Evolutionary conservation across 352 stramenopile species (phyloP).

Genomic region (Globisporangium solare): DNA sequence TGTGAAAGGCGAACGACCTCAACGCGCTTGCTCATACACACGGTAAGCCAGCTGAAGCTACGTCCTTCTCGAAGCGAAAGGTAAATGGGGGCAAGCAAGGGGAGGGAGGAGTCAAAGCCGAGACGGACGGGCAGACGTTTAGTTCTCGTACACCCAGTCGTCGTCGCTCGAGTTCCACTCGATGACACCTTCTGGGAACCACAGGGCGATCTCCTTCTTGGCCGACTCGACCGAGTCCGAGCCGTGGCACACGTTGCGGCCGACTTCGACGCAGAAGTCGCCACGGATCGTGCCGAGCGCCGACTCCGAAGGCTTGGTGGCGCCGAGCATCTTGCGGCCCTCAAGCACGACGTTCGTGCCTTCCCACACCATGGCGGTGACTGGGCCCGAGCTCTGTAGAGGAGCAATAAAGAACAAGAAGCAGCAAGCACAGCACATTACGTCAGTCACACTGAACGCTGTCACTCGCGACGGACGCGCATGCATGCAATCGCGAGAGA

Average conservation of each 20-base stretch:
- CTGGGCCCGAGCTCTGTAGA: constrained; percentile 78
- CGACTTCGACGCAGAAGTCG: constrained; percentile 94
- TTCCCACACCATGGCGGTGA: constrained; percentile 94
- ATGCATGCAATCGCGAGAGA: not conserved
- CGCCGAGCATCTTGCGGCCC: constrained; percentile 96
- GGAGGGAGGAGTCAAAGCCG: not conserved
- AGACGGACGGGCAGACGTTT: constrained; percentile 15
- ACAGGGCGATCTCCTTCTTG: constrained; percentile 97
- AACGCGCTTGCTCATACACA: too few relatives aligned
- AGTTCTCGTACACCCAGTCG: constrained; percentile 97
- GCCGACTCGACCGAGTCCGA: constrained; percentile 97
- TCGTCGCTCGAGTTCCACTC: constrained; percentile 89
- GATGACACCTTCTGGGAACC: constrained; percentile 83
- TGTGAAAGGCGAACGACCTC: too few relatives aligned
- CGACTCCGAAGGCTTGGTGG: constrained; percentile 95
- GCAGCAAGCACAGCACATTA: too few relatives aligned
- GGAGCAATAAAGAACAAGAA: not conserved
- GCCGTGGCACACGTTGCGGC: constrained; percentile 96
- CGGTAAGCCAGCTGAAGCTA: too few relatives aligned
- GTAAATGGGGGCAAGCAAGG: too few relatives aligned
- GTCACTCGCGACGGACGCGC: not conserved
- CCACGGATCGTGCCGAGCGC: constrained; percentile 96
- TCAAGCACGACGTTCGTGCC: constrained; percentile 91
- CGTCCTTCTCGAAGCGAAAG: not conserved
- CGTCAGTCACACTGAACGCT: not conserved